Conservation (phyloP, 495 filamentous ascomycete genomes). For the Penicillium parvum region DNA sequence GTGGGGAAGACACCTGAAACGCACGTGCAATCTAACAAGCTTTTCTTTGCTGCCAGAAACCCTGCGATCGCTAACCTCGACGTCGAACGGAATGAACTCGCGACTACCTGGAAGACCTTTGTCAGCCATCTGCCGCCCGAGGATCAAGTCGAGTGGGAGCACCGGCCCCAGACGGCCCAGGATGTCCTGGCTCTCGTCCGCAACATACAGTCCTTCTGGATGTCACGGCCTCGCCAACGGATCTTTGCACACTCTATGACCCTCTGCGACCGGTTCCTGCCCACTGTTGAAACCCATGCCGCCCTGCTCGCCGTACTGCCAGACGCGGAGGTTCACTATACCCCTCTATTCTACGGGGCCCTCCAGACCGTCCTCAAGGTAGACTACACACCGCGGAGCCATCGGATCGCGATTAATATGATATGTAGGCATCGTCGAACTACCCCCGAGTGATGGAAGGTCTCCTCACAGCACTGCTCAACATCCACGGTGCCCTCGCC, state of each 20-base stretch:
- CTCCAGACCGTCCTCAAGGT: slow-evolving; percentile 47
- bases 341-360: slow-evolving; percentile 42
- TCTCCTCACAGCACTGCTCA: slow-evolving; percentile 36
- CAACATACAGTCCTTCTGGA: slow-evolving; percentile 30
- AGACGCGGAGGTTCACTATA: slow-evolving; percentile 30
- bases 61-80: slow-evolving; percentile 39
- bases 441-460: slow-evolving; percentile 44
- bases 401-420: slow-evolving; percentile 1
- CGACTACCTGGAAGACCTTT: slow-evolving; percentile 41
- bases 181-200: slow-evolving; percentile 34
- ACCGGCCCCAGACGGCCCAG: slow-evolving; percentile 29
- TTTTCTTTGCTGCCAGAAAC: slow-evolving; percentile 24
- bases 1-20: too few species aligned
- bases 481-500: slow-evolving; percentile 39
- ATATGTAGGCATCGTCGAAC: slow-evolving; percentile 38
- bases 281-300: slow-evolving; percentile 36
- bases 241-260: slow-evolving; percentile 27
- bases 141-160: slow-evolving; percentile 31
- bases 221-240: slow-evolving; percentile 25
- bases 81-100: slow-evolving; percentile 43
- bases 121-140: slow-evolving; percentile 29
- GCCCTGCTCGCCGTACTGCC: slow-evolving; percentile 34
- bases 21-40: background rate
- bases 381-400: background rate
- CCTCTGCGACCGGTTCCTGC: slow-evolving; percentile 35